Base-by-base conservation (phyloP, 441 rosid species). In the Isatis lusitanica region DNA sequence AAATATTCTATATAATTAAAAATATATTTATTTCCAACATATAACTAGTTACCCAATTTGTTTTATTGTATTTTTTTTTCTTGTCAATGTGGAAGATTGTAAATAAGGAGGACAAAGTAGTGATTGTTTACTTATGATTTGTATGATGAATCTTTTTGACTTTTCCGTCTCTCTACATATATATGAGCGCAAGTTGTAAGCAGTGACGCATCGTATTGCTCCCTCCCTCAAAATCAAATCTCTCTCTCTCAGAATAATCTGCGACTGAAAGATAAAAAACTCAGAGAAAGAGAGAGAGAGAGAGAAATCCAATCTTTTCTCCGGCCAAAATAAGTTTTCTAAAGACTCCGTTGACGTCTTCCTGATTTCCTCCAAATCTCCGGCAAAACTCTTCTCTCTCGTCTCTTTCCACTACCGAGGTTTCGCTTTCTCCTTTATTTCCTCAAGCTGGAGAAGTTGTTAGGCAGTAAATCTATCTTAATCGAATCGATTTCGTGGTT, bases 161-260 rank as follows among this genome's bases (percentile, higher is more conserved):
- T 48, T 73, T 74, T 57, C 24, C 28, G 42, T 9, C 58, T 35
- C 28, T 69, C 33, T 30, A 39, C 55, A 12, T 58, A 57, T 10
- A 58, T 6, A 70, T 58, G 7, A 15, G 11, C 31, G 42, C 31
- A 74, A 31, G 43, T 17, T 64, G 73, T 74, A 74, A 74, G 73
- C 78, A 67, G 73, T 74, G 78, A 74, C 78, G 78, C 55, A 60
- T 60, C 68, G 10, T 43, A 47, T 39, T 42, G 40, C 73, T 58
- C 40, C 60, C 26, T 16, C 9, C 51, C 50, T 26, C 57, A 16
- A 36, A n/a, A 12, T 26, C 28, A 73, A 36, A 26, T 57, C 59
- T 56, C 63, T 44, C 36, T 55, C 18, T 7, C 61, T 35, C 44
- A 16, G 12, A 16, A 30, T 38, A 46, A 46, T 35, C 58, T 1